phyloP scores from a whole-genome alignment of 2,329 filamentous ascomycete genomes.

The Arthroderma sp. region DNA sequence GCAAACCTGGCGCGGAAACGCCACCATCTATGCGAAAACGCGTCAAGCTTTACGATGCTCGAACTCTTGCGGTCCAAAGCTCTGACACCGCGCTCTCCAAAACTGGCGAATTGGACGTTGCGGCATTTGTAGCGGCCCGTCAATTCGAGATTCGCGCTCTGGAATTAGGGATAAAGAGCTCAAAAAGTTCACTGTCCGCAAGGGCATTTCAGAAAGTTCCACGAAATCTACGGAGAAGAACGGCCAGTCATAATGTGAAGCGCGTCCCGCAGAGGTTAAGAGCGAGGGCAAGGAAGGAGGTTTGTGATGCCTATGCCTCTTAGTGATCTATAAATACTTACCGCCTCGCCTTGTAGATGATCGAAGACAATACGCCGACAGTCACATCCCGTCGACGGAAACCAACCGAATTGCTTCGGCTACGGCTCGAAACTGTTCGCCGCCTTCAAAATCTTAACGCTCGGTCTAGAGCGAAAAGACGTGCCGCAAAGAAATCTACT shows the following conservation, averaged over 20 bases:
- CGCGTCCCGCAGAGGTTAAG: slow-evolving; percentile 69
- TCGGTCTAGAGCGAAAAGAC: slow-evolving; percentile 28
- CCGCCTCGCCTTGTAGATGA: slow-evolving; percentile 46
- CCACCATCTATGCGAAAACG: slow-evolving; percentile 22
- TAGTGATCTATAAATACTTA: neutral
- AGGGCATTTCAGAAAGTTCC: slow-evolving; percentile 88
- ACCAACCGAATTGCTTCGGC: slow-evolving; percentile 31
- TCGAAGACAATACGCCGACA: slow-evolving; percentile 78
- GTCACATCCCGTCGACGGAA: slow-evolving; percentile 46
- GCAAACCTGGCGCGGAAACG: neutral
- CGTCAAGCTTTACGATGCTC: slow-evolving; percentile 31
- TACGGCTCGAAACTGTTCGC: slow-evolving; percentile 62
- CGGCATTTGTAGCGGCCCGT: slow-evolving; percentile 69
- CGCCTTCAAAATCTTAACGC: slow-evolving; percentile 49
- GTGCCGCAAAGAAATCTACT: slow-evolving; percentile 29
- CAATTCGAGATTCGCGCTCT: slow-evolving; percentile 82
- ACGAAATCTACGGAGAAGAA: slow-evolving; percentile 67
- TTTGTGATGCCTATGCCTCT: slow-evolving; percentile 15
- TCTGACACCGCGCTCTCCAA: slow-evolving; percentile 38
- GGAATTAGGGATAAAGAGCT: slow-evolving; percentile 65
- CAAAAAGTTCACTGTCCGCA: slow-evolving; percentile 50
- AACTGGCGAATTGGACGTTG: slow-evolving; percentile 70
- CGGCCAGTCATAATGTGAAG: slow-evolving; percentile 90
- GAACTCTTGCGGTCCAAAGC: slow-evolving; percentile 31
- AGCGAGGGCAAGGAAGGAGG: slow-evolving; percentile 51